Evolutionary conservation across 352 stramenopile genomes (phyloP).

Genomic region (Albugo candida): DNA sequence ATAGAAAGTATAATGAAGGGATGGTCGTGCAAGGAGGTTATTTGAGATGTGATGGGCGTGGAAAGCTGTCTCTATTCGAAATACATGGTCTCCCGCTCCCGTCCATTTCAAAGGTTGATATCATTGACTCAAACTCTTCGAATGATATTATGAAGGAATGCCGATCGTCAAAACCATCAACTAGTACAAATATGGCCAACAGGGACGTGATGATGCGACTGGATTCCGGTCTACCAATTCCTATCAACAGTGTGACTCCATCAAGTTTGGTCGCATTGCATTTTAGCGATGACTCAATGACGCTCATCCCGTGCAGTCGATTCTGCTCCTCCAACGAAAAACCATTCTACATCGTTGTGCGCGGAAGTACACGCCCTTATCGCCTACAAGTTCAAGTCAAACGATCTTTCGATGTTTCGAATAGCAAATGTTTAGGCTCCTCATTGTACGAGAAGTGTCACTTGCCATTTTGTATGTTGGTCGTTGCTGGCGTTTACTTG

Average conservation of each 20-base stretch:
- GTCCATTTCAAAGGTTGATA: slow-evolving; percentile 26
- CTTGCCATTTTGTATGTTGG: slow-evolving; percentile 31
- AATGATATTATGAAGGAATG: too few species aligned
- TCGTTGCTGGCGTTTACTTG: slow-evolving; percentile 30
- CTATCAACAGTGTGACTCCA: slow-evolving; percentile 12
- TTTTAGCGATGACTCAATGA: slow-evolving; percentile 32
- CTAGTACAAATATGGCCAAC: too few species aligned
- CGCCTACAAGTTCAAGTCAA: slow-evolving; percentile 26
- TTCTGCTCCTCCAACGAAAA: slow-evolving; percentile 21
- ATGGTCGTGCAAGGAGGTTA: slow-evolving; percentile 36
- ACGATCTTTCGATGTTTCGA: slow-evolving; percentile 10
- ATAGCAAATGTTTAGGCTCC: slow-evolving; percentile 15
- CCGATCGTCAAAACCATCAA: too few species aligned
- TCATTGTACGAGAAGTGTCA: slow-evolving; percentile 38
- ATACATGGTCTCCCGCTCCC: slow-evolving; percentile 38
- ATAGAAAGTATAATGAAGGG: slow-evolving; percentile 35
- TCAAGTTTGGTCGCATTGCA: slow-evolving; percentile 26
- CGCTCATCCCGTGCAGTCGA: slow-evolving; percentile 24
- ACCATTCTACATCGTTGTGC: slow-evolving; percentile 32
- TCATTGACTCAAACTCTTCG: slow-evolving; percentile 5
- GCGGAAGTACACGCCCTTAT: slow-evolving; percentile 27
- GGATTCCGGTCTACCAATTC: too few species aligned
- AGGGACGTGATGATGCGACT: too few species aligned
- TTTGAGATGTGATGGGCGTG: slow-evolving; percentile 52
- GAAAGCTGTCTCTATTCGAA: slow-evolving; percentile 52